These are phyloP conservation scores for Diaporthe longicolla DNA, from an alignment of 2,329 filamentous ascomycete genomes.

Conservation along the genomic window DNA sequence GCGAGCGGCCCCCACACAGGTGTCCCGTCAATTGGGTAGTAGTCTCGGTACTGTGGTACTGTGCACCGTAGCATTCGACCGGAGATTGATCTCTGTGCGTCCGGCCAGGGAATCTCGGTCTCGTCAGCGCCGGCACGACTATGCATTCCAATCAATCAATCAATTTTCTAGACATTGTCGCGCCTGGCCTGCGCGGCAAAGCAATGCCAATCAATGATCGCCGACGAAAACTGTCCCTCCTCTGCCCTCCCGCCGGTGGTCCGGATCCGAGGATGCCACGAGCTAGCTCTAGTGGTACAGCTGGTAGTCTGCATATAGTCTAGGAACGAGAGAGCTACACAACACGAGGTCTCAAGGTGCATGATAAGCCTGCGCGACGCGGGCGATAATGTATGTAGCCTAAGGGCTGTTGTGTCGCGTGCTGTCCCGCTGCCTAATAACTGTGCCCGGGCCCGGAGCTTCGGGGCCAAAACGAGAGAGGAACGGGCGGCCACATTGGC, in stretches of 20 bases:
- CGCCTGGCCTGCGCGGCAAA: neutral
- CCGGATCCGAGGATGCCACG: neutral
- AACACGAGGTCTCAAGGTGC: neutral
- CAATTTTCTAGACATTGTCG: neutral
- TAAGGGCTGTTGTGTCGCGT: slow-evolving; percentile 1
- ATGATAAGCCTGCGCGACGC: neutral
- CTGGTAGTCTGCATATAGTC: neutral
- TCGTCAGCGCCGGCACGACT: neutral
- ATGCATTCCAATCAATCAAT: neutral
- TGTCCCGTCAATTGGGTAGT: neutral
- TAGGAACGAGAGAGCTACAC: neutral
- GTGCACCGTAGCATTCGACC: slow-evolving; percentile 4
- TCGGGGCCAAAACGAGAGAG: slow-evolving; percentile 1
- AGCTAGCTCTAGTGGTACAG: neutral
- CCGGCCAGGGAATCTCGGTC: neutral
- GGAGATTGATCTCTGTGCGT: slow-evolving; percentile 24
- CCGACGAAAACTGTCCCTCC: neutral
- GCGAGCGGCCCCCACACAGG: neutral
- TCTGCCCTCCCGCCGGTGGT: neutral
- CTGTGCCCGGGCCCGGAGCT: slow-evolving; percentile 15
- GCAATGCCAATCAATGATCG: neutral
- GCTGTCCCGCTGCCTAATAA: neutral
- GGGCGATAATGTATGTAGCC: slow-evolving; percentile 1
- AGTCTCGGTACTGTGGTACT: neutral
- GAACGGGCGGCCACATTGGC: slow-evolving; percentile 14